Base-by-base conservation (phyloP, 2,329 filamentous ascomycete species). In the Harringtonia aguacate region DNA sequence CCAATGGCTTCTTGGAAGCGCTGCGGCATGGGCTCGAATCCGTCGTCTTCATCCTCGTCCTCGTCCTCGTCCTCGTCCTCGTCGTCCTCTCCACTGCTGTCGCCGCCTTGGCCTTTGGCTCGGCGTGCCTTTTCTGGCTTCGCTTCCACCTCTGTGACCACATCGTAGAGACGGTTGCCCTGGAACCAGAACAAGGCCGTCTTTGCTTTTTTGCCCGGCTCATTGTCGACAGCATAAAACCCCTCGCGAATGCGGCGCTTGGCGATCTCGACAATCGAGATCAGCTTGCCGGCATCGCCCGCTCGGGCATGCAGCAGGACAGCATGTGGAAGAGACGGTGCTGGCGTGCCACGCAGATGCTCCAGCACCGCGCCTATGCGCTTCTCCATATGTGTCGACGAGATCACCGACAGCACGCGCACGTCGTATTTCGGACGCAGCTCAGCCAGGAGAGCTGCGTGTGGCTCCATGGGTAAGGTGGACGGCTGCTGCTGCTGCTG, bases 191-290 rank as follows among this genome's bases (percentile, higher is more conserved):
- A n/a, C 27, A 24, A 14, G 15, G 28, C 30, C 20, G 38, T 15
- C 14, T 34, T 38, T 9, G 24, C 34, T 14, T 2, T 12, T n/a
- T 43, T 24, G 24, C 18, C 17, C 21, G 20, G 35, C 6, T 33
- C 40, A 7, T 29, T 18, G 18, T 6, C 27, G 13, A 13, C 27
- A 12, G 34, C 38, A 18, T 41, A 48, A 12, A 36, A 30, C 3
- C 64, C 59, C 41, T 68, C 65, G 28, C 55, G 62, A 42, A 83
- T 60, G 38, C 77, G 64, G 33, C 72, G 64, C 58, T 82, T 81
- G 45, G 69, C 70, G 31, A 84, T 78, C 59, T 87, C 83, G 36
- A 71, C 70, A 37, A 86, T 72, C 4, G 75, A 81, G 52, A 86
- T 74, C 53, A 86, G 66, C 59, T 87, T 88, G 59, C 68, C 69